A percentile compares a stretch with the other conserved stretches of the same genome.
These are phyloP conservation scores for Lachancea nothofagi DNA, from an alignment of 805 yeast species.

Conservation along the genomic window DNA sequence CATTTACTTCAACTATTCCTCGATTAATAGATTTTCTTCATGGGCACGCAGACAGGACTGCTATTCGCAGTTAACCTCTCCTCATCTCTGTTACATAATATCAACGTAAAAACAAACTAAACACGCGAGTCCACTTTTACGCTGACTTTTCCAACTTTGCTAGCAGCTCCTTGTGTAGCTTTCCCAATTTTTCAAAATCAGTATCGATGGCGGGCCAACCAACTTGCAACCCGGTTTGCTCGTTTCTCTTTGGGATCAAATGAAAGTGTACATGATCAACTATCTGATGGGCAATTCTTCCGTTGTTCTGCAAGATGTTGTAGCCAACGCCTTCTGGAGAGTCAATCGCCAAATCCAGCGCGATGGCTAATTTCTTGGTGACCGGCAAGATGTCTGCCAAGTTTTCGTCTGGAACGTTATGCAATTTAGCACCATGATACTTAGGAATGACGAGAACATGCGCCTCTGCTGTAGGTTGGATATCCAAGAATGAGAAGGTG, in stretches of 20 bases:
- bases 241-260: constrained; percentile 81
- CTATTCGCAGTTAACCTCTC: too few species aligned
- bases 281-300: constrained; percentile 89
- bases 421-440: constrained; percentile 87
- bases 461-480: constrained; percentile 86
- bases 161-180: constrained; percentile 55
- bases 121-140: neutral
- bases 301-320: constrained; percentile 89
- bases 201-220: constrained; percentile 94
- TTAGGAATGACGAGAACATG: constrained; percentile 90
- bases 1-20: too few species aligned
- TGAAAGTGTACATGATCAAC: constrained; percentile 97
- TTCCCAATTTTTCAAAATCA: constrained; percentile 65
- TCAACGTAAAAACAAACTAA: neutral
- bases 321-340: constrained; percentile 63
- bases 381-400: constrained; percentile 81
- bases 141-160: constrained; percentile 35
- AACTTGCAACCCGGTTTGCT: constrained; percentile 68
- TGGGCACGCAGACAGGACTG: too few species aligned
- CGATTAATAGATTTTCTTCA: too few species aligned
- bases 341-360: constrained; percentile 57
- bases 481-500: constrained; percentile 82
- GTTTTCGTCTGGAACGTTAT: constrained; percentile 88
- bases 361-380: constrained; percentile 77
- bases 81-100: neutral